Conservation (phyloP, 2,329 filamentous ascomycete genomes). For the Verticillium longisporum region DNA sequence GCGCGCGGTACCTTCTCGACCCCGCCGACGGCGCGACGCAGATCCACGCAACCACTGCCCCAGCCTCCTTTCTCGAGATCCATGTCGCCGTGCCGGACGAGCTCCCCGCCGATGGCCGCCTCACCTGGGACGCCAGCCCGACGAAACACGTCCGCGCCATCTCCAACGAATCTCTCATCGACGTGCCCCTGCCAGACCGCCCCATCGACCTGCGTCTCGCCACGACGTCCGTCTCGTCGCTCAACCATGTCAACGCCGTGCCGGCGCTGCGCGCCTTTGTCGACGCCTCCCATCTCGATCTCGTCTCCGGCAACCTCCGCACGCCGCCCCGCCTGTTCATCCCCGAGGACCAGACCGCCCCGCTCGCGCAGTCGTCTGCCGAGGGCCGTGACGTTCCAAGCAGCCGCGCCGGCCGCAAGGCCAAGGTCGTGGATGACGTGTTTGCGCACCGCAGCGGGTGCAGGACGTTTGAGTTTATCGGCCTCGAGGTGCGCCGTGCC, state of each 20-base stretch:
- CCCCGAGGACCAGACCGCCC: conserved; percentile 17
- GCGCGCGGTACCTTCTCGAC: background rate
- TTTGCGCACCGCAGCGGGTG: background rate
- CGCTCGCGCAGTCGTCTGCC: background rate
- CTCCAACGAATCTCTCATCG: conserved; percentile 24
- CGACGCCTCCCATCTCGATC: conserved; percentile 33
- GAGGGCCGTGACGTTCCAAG: background rate
- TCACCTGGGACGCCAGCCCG: conserved; percentile 10
- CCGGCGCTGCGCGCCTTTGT: conserved; percentile 36
- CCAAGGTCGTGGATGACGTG: conserved; percentile 15
- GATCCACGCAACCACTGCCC: background rate
- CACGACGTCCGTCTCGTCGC: conserved; percentile 25
- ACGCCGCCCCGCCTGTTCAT: conserved; percentile 28
- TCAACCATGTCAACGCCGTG: conserved; percentile 12
- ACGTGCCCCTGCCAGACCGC: conserved; percentile 38
- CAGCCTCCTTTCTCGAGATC: conserved; percentile 9
- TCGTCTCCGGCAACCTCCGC: conserved; percentile 31
- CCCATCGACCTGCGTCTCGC: conserved; percentile 42
- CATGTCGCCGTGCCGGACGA: conserved; percentile 8
- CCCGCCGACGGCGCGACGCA: background rate
- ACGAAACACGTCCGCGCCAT: conserved; percentile 30
- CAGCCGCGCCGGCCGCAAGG: background rate
- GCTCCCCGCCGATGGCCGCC: conserved; percentile 5
- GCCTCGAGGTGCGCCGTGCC: conserved; percentile 44
- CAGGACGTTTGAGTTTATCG: conserved; percentile 28